These are phyloP conservation scores for Mycena crocata DNA, from an alignment of 768 basidiomycete genomes.

Conservation along the genomic window DNA sequence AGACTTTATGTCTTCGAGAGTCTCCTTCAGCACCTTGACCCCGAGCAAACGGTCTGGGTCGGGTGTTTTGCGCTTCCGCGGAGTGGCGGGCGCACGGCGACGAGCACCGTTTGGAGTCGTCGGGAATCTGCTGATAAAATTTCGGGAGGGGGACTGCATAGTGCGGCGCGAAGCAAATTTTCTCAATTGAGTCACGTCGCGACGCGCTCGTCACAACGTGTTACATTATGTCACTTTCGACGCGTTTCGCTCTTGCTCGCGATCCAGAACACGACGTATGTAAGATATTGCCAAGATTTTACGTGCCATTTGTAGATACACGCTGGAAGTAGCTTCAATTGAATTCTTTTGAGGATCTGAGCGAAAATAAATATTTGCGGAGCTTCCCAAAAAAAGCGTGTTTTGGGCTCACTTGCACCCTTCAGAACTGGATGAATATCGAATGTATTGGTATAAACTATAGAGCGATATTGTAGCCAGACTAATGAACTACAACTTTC, in stretches of 20 bases:
- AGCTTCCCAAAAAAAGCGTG: not conserved
- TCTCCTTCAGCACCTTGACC: slow-evolving; percentile 5
- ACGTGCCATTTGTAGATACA: not conserved
- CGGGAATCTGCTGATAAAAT: not conserved
- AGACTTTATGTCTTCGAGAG: not conserved
- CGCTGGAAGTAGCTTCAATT: not conserved
- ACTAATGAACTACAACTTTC: not conserved
- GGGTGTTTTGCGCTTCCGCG: slow-evolving; percentile 16
- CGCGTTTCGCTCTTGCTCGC: not conserved
- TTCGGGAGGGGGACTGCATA: slow-evolving; percentile 9
- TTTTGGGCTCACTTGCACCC: slow-evolving; percentile 1
- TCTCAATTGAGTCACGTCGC: not conserved
- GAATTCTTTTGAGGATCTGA: not conserved
- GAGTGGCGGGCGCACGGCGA: not conserved
- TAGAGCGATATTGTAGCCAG: not conserved
- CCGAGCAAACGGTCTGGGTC: slow-evolving; percentile 4
- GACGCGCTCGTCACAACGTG: not conserved
- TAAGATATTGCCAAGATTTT: not conserved
- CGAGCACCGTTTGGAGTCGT: slow-evolving; percentile 1
- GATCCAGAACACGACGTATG: not conserved
- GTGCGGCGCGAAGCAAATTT: not conserved
- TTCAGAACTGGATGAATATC: not conserved
- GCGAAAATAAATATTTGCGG: slow-evolving; percentile 13
- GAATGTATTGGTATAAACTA: not conserved
- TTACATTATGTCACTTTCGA: not conserved